Percentiles rank a stretch among this genome's conserved stretches.
These are phyloP conservation scores for Sugiyamaella qingdaonensis DNA, from an alignment of 805 yeast species.

Conservation along the genomic window DNA sequence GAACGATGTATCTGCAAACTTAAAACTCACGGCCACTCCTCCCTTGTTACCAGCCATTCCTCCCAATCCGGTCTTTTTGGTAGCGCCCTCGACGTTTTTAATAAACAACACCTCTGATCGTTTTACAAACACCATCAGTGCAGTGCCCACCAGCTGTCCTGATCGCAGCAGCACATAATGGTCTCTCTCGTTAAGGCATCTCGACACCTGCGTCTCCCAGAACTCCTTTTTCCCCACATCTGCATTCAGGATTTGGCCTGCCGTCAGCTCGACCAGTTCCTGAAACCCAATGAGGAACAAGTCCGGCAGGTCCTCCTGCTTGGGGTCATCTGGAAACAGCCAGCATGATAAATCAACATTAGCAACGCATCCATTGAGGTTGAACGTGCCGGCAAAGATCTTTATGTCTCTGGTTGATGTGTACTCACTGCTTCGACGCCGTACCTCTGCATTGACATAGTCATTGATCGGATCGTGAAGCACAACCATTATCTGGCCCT, in stretches of 20 bases:
- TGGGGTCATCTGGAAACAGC: conserved; percentile 61
- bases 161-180: conserved; percentile 68
- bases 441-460: conserved; percentile 64
- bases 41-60: conserved; percentile 98
- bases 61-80: conserved; percentile 91
- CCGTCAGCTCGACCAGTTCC: conserved; percentile 88
- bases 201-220: conserved; percentile 70
- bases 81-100: conserved; percentile 88
- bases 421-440: conserved; percentile 46
- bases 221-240: conserved; percentile 71
- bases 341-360: conserved; percentile 64
- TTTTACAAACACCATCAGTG: conserved; percentile 66
- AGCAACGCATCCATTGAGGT: conserved; percentile 68
- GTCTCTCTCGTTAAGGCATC: conserved; percentile 56
- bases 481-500: conserved; percentile 62
- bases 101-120: conserved; percentile 55
- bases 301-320: conserved; percentile 47
- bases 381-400: conserved; percentile 79
- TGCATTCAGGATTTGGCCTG: conserved; percentile 82
- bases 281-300: conserved; percentile 87
- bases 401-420: conserved; percentile 57
- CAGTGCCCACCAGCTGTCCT: conserved; percentile 88
- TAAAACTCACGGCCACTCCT: conserved; percentile 87
- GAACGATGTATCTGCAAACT: conserved; percentile 72
- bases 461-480: conserved; percentile 88